Evolutionary conservation across 306 rosid species (phyloP), one percentile per base, ranked within the genome.

Genomic region (Heteromeles arbutifolia): DNA sequence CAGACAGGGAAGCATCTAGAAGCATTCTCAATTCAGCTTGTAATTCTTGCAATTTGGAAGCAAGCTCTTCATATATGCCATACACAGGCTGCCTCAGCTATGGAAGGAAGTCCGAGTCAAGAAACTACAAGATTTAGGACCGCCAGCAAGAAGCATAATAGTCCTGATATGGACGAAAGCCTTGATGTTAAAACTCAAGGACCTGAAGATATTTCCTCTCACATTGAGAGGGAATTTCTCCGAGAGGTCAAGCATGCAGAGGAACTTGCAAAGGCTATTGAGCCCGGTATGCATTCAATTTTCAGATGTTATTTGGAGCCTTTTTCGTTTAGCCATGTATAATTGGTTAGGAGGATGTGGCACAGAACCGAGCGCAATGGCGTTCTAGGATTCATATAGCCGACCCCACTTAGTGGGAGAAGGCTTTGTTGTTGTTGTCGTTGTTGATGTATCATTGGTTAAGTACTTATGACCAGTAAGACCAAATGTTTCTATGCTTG

Each of bases 41-140:
- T 96, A 69, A 91, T 92, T 81, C 99, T 96, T 85, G 96, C 99
- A 74, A 92, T 96, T 72, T 96, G 99, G 98, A 96, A 92, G 83
- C 93, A 96, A 88, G 99, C 98, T 15, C 78, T 96, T 85, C 85
- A 96, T 84, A 96, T 96, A 84, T 96, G 99, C 87, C 99, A 96
- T 82, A 90, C 99, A 6, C 97, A 86, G 83, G 99, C 97, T 81
- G 98, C 99, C 81, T 96, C 98, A 5, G 99, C 96, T 72, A 92
- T 91, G 89, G 97, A 92, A 86, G 99, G 98, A 76, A 92, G 97
- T 87, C 98, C 97, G 68, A 88, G 79, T 85, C 97, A 85, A 83
- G 98, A 93, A 77, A 82, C 81, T 58, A 74, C 89, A 28, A 88
- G 85, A 87, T 81, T 83, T 79, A 87, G 88, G 90, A 87, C 87